phyloP scores from a whole-genome alignment of 345 rosid genomes.

The Boechera retrofracta region DNA sequence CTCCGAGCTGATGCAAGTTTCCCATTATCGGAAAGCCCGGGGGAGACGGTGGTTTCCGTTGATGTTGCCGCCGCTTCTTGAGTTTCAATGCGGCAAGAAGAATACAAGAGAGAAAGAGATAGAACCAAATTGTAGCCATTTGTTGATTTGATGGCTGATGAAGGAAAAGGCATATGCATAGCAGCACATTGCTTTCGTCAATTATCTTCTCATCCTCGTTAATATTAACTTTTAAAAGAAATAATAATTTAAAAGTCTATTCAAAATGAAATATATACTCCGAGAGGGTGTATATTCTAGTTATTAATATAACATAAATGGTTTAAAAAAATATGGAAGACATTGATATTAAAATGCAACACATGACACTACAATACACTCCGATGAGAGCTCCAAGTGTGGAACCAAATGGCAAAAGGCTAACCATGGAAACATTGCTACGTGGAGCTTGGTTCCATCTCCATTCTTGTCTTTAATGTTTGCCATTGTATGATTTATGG shows the following conservation, averaged over 20 bases:
- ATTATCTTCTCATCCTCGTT: background rate
- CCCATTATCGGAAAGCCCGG: slow-evolving; percentile 47
- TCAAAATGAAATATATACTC: no score
- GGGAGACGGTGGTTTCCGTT: slow-evolving; percentile 31
- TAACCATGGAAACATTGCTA: slow-evolving; percentile 51
- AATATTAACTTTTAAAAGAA: background rate
- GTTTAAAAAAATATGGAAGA: slow-evolving; percentile 29
- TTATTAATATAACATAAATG: background rate
- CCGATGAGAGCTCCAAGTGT: slow-evolving; percentile 39
- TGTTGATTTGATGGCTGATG: background rate
- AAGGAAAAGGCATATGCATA: no score
- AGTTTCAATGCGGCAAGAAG: slow-evolving; percentile 32
- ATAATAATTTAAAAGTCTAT: background rate
- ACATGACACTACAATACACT: no score
- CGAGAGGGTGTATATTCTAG: no score
- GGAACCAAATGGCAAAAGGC: slow-evolving; percentile 44
- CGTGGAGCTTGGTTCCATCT: slow-evolving; percentile 42
- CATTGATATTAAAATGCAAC: background rate
- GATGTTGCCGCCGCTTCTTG: slow-evolving; percentile 22
- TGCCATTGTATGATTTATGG: background rate
- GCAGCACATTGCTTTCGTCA: no score
- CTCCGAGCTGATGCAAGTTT: slow-evolving; percentile 47
- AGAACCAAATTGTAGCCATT: slow-evolving; percentile 24
- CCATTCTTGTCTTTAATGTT: background rate
- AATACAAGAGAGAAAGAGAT: slow-evolving; percentile 4